Base-by-base conservation (phyloP, 306 rosid genomes). In the Astragalus glycyphyllos region DNA sequence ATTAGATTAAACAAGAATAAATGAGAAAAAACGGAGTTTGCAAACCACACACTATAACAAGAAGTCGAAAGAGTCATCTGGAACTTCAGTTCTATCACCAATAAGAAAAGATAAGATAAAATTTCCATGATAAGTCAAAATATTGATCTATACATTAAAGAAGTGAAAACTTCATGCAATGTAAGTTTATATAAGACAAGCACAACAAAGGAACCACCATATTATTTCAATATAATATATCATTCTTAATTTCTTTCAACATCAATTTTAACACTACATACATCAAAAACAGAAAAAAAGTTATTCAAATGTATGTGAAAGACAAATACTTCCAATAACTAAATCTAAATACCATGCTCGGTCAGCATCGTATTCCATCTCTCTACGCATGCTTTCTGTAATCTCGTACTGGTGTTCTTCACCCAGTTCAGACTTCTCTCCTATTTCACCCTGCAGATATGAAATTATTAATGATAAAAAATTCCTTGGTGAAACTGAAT, bases 281-380 rank as follows among this genome's bases (percentile, higher is more conserved):
- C 34, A 44, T 34, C 15, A 32, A 60, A 49, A 54, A 64, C 17
- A 51, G 11, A 42, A 42, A 42, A 11, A 17, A 42, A 59, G n/a
- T 23, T 6, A 37, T 55, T 44, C 37, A 65, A 71, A 58, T 41
- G 29, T 10, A 50, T 51, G 34, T 63, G 12, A 57, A 17, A 67
- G 10, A 57, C 32, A 38, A 54, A 46, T 2, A 46, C 41, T 35
- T 46, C 45, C 38, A 41, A 51, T 34, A 61, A 76, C 60, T 35
- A 79, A 68, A 67, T 84, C 50, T 82, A 45, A n/a, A 71, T 88
- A 94, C 98, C 98, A 94, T 72, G 98, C 96, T 64, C 97, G 92
- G 58, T 94, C 98, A 57, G 96, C 87, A 77, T 94, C 62, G 14
- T 89, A 89, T 80, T 94, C 98, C 97, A 94, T 94, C 91, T 94